Evolutionary conservation across 2,329 filamentous ascomycete genomes (phyloP).

Genomic region (Berkeleyomyces basicola): DNA sequence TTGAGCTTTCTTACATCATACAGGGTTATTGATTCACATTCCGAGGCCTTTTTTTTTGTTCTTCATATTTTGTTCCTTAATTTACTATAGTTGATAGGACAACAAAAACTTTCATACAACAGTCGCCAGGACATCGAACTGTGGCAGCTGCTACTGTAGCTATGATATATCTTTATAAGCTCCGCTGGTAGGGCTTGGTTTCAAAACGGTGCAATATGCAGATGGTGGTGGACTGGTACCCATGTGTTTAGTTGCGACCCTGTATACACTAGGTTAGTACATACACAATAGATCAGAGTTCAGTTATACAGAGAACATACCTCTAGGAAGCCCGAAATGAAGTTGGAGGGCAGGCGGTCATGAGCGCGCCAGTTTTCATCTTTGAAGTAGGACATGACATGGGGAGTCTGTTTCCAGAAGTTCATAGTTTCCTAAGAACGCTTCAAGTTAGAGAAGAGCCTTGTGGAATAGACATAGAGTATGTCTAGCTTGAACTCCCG

Average conservation of each 20-base stretch:
- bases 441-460: neutral
- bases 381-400: constrained; percentile 94
- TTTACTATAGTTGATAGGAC: neutral
- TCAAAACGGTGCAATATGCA: neutral
- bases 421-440: constrained; percentile 76
- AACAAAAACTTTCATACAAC: neutral
- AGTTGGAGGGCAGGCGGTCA: constrained; percentile 66
- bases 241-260: constrained; percentile 36
- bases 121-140: constrained; percentile 1
- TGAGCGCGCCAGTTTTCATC: constrained; percentile 62
- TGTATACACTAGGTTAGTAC: constrained; percentile 17
- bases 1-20: constrained; percentile 7
- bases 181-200: neutral
- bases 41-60: neutral
- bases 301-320: constrained; percentile 31
- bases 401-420: constrained; percentile 94
- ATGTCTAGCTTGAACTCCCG: no score
- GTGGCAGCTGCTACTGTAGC: neutral
- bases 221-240: neutral
- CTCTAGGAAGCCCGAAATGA: constrained; percentile 92
- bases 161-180: neutral
- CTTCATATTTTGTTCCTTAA: neutral
- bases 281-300: neutral
- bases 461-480: neutral
- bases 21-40: constrained; percentile 3